These are phyloP conservation scores for Blumeriella jaapii DNA, from an alignment of 2,329 filamentous ascomycete species.

Conservation along the genomic window DNA sequence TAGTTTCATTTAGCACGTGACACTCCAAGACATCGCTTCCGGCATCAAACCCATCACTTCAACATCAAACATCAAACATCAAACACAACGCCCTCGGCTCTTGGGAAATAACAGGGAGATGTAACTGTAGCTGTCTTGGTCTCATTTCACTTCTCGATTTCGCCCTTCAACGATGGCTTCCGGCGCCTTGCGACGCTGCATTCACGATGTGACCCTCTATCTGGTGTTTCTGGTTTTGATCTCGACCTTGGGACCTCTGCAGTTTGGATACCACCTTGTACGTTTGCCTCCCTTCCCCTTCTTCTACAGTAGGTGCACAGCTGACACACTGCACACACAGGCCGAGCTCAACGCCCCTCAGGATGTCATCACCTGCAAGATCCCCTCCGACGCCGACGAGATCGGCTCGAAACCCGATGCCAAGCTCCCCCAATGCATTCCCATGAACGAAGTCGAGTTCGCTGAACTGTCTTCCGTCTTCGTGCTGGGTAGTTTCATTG, in stretches of 20 bases:
- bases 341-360: constrained; percentile 92
- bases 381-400: constrained; percentile 36
- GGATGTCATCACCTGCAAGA: constrained; percentile 81
- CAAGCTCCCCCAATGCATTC: constrained; percentile 65
- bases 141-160: background rate
- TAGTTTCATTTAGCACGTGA: too few relatives aligned
- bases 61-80: too few relatives aligned
- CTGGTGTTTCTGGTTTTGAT: constrained; percentile 66
- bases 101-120: too few relatives aligned
- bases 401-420: constrained; percentile 19
- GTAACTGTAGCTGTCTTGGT: too few relatives aligned
- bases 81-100: too few relatives aligned
- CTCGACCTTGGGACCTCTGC: constrained; percentile 74
- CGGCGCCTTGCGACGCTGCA: constrained; percentile 23
- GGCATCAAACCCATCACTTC: too few relatives aligned
- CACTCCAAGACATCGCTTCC: too few relatives aligned
- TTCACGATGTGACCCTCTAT: constrained; percentile 51
- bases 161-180: constrained; percentile 19
- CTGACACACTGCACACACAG: constrained; percentile 34
- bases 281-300: constrained; percentile 12
- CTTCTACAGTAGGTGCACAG: constrained; percentile 50
- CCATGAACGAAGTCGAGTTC: constrained; percentile 72
- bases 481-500: constrained; percentile 76
- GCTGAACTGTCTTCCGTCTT: constrained; percentile 84
- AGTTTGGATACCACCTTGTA: constrained; percentile 93